Conservation (phyloP, 2,329 filamentous ascomycete genomes). For the Chaetomium sp. region DNA sequence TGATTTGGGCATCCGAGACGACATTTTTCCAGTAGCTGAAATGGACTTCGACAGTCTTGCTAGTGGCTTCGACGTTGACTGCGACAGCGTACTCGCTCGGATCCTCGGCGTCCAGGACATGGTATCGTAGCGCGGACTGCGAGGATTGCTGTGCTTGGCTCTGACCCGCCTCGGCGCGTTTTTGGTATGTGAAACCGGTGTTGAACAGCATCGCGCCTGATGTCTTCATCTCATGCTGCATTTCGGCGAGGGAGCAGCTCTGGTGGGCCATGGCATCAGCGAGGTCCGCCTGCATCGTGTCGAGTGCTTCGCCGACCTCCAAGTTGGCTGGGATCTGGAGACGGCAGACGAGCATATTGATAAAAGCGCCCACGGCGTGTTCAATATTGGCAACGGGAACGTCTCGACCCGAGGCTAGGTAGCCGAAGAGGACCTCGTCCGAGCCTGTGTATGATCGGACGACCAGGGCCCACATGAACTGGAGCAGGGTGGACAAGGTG, state of each 20-base stretch:
- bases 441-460: constrained; percentile 51
- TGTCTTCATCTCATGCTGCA: constrained; percentile 42
- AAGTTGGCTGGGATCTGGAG: constrained; percentile 43
- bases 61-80: constrained; percentile 37
- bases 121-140: constrained; percentile 24
- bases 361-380: constrained; percentile 53
- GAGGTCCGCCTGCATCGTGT: constrained; percentile 49
- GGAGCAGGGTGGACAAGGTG: constrained; percentile 54
- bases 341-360: constrained; percentile 58
- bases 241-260: constrained; percentile 51
- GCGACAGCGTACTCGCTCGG: constrained; percentile 41
- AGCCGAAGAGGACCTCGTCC: constrained; percentile 55
- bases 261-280: constrained; percentile 52
- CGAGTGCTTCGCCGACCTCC: constrained; percentile 44
- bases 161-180: constrained; percentile 17
- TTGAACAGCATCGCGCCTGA: constrained; percentile 38
- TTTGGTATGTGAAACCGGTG: constrained; percentile 40
- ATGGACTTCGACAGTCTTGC: constrained; percentile 29
- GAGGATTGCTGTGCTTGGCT: not conserved
- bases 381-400: constrained; percentile 51
- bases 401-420: constrained; percentile 57
- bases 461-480: constrained; percentile 55
- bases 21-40: constrained; percentile 34
- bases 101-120: constrained; percentile 32
- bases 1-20: constrained; percentile 33